Base-by-base conservation (phyloP, 495 filamentous ascomycete species). In the Penicillium ochrochloron region DNA sequence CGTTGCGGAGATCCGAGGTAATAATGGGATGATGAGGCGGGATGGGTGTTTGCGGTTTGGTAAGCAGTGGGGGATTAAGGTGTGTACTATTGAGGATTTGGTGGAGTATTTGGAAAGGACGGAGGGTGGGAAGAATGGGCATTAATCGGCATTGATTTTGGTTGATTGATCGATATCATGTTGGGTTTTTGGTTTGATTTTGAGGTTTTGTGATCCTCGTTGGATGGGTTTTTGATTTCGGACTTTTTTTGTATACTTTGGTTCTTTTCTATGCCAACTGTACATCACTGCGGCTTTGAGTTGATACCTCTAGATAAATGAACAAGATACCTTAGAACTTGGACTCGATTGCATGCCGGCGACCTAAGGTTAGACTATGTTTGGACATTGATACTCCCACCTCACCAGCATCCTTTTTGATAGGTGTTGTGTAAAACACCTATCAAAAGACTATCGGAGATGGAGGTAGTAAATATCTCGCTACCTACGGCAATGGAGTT, bases 31-130 rank as follows among this genome's bases (percentile, higher is more conserved):
- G 95, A 91, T 97, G 92, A 79, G 93, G 67, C 85, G 93, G 62
- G 94, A 98, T 84, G 90, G 85, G 5, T 98, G 95, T 74, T 81
- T 99, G 72, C 83, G 78, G 35, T 99, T 99, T 84, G 96, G 93
- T 14, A 85, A 86, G 76, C 87, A 83, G 74, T 98, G 92, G 89
- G 93, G 93, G 11, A 78, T 98, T 65, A 94, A 89, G 79, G 92
- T 96, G 44, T 96, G 94, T 76, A 98, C 95, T 9, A 98, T 99
- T 78, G 94, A 93, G 73, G 93, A 92, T 74, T 77, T 99, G 77
- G 90, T 94, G 42, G 80, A 74, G 61, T 91, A 94, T 75, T 73
- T 98, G 54, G 90, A 96, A 78, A 86, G 69, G 64, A 73, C 66
- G 52, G 77, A 80, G 66, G 75, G 73, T 53, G 57, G 67, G 44